Evolutionary conservation across 2,329 filamentous ascomycete genomes (phyloP), one percentile per base, ranked within the genome.

Genomic region (Ophiostoma ips): DNA sequence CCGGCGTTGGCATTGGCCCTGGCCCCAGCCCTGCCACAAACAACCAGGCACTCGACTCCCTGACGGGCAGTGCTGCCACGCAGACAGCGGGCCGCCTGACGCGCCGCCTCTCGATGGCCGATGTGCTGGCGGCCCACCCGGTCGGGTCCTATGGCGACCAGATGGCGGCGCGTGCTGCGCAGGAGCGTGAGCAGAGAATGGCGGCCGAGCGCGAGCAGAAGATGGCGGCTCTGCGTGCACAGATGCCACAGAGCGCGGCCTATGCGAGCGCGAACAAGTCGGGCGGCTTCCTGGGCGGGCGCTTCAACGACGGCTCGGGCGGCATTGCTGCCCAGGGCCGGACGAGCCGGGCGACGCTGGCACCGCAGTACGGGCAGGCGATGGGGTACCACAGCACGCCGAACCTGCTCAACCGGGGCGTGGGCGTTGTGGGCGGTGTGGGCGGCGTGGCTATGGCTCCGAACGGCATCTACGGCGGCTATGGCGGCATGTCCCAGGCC

Each of bases 71-170:
- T 11, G 40, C 21, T n/a, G 7, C 24, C 8, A 24, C 5, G 11
- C 19, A 21, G 7, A 5, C 61, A 2, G 50, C 50, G 5, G 48
- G 49, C 62, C 60, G 63, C 3, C 60, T 71, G 11, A 63, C 64
- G 10, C 62, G 64, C 2, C 68, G 69, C 6, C 66, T 76, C 51
- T 78, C 73, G 56, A 68, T 85, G 65, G 79, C 80, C 0, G 75
- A 83, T 55, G 68, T 85, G 5, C 65, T 79, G 3, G 60, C 64
- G 16, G 66, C 63, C 1, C 68, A 73, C 47, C 69, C 71, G 24
- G 58, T 65, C 35, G 69, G 68, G 10, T 46, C 51, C 0, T 51
- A 54, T n/a, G 57, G 57, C 9, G 63, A 67, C 48, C 66, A 69
- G 30, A 66, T 70, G 51, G 68, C 69, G 13, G 61, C 62, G 6